Evolutionary conservation across 164 flowering plant species (phyloP).

Genomic region (Echeveria elegans): DNA sequence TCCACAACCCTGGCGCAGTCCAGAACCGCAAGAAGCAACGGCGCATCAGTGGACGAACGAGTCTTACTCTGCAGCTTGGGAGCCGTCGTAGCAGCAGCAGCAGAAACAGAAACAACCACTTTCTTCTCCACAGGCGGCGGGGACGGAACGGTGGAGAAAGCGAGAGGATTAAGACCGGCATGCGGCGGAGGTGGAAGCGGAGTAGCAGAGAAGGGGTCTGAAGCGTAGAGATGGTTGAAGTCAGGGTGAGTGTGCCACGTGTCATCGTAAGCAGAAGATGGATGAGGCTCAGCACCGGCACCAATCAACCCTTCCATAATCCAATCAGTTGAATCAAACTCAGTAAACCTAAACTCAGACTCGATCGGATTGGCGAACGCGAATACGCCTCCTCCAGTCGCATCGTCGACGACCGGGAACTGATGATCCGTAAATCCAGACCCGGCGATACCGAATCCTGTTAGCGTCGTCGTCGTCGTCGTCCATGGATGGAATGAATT

Average conservation of each 20-base stretch:
- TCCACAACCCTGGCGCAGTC: constrained; percentile 59
- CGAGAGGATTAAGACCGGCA: constrained; percentile 54
- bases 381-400: constrained; percentile 37
- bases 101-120: no score
- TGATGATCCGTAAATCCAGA: constrained; percentile 48
- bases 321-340: constrained; percentile 91
- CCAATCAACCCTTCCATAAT: constrained; percentile 68
- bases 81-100: constrained; percentile 13
- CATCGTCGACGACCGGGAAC: constrained; percentile 26
- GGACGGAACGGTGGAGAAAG: no score
- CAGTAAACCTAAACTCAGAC: constrained; percentile 40
- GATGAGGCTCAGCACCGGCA: constrained; percentile 22
- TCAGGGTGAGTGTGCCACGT: constrained; percentile 35
- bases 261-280: constrained; percentile 42
- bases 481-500: constrained; percentile 42
- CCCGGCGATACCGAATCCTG: constrained; percentile 14
- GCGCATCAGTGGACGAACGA: constrained; percentile 7
- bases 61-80: neutral
- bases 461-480: no score
- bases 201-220: constrained; percentile 48
- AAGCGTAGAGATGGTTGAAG: constrained; percentile 33
- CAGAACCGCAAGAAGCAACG: constrained; percentile 26
- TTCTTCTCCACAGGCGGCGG: no score
- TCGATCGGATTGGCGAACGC: constrained; percentile 26
- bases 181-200: no score